Percentiles rank a stretch among this genome's conserved stretches.
phyloP scores from a whole-genome alignment of 1,284 basidiomycete genomes.

The Naganishia cerealis region DNA sequence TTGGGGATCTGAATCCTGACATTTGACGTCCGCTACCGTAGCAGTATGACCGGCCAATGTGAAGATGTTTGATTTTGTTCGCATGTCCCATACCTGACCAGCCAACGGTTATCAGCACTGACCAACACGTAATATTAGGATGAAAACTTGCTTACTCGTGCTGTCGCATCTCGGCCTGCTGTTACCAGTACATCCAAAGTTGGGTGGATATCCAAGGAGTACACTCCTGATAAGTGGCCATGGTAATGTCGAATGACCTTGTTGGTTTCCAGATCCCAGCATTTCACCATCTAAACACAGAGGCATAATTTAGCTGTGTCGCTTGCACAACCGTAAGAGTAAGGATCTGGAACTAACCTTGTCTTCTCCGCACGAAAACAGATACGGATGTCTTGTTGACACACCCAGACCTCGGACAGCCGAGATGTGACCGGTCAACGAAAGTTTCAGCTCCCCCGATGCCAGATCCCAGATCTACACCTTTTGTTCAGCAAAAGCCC shows the following conservation, averaged over 20 bases:
- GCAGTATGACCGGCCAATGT: conserved; percentile 89
- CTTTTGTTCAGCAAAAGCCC: neutral
- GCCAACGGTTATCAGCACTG: neutral
- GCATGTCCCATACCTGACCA: conserved; percentile 86
- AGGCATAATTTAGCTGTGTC: conserved; percentile 9
- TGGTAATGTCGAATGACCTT: conserved; percentile 98
- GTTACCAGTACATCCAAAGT: conserved; percentile 95
- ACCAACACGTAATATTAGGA: neutral
- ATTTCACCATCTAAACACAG: conserved; percentile 84
- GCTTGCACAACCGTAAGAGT: too few species aligned
- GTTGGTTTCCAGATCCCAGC: conserved; percentile 98
- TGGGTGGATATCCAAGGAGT: conserved; percentile 82
- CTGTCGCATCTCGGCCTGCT: conserved; percentile 88
- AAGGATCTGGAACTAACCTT: conserved; percentile 62
- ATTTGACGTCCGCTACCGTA: conserved; percentile 90
- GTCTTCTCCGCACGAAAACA: conserved; percentile 97
- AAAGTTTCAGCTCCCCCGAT: conserved; percentile 89
- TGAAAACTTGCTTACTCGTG: conserved; percentile 61
- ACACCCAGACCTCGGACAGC: conserved; percentile 93
- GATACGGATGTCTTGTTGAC: conserved; percentile 86
- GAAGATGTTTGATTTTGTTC: conserved; percentile 92
- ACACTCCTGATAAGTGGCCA: conserved; percentile 94
- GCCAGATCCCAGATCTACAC: conserved; percentile 91
- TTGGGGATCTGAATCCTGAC: conserved; percentile 94
- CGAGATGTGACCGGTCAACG: conserved; percentile 94